Percentiles rank a stretch among this genome's conserved stretches.
Conservation (phyloP, 2,329 filamentous ascomycete species). For the Pseudopyricularia cyperi region DNA sequence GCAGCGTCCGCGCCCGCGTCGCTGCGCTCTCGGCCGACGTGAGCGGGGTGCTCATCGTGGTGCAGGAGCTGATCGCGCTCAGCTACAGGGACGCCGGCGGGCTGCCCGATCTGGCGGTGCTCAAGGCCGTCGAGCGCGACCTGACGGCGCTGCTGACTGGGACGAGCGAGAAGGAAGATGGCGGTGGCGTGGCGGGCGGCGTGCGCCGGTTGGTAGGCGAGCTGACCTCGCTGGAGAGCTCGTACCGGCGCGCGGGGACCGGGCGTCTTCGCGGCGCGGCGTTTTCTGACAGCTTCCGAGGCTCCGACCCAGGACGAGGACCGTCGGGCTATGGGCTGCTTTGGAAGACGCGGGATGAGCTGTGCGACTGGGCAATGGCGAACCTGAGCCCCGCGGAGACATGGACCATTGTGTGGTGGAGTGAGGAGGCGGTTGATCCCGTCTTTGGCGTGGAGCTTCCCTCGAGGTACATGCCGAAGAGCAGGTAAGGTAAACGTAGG, state of each 20-base stretch:
- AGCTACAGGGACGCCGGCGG: not conserved
- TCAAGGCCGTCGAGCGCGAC: not conserved
- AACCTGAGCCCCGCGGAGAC: not conserved
- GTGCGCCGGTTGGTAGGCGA: not conserved
- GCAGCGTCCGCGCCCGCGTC: not conserved
- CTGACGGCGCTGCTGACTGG: not conserved
- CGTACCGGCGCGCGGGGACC: not conserved
- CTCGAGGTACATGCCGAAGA: not conserved
- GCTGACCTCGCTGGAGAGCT: not conserved
- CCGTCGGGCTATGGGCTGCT: not conserved
- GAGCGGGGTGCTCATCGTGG: not conserved
- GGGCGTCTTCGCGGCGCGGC: not conserved
- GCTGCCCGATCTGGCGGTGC: not conserved
- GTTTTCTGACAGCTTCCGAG: not conserved
- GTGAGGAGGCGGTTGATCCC: not conserved
- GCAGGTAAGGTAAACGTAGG: not conserved
- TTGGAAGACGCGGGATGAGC: not conserved
- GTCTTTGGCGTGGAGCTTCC: not conserved
- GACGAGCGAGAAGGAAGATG: not conserved
- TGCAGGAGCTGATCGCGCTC: not conserved
- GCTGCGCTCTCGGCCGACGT: not conserved
- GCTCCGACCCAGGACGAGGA: too few species aligned
- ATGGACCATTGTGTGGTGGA: not conserved
- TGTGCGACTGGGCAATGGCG: not conserved
- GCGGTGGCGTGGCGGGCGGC: not conserved